These are phyloP conservation scores for Acanthamoeba castellanii DNA, from an alignment of 208 protist species.

Conservation along the genomic window DNA sequence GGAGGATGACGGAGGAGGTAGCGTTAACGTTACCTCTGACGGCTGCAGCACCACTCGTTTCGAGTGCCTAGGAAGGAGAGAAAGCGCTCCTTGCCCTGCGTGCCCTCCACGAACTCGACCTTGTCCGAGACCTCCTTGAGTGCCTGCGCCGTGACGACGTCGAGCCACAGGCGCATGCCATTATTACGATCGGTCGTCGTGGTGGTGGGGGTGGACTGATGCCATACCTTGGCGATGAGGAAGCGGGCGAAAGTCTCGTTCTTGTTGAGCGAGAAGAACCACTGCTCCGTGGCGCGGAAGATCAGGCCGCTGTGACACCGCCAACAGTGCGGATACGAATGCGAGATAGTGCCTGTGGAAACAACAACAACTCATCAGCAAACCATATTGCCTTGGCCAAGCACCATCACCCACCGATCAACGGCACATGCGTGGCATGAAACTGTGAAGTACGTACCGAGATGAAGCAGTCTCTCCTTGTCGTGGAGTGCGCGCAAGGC, in stretches of 20 bases:
- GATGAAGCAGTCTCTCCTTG: not conserved
- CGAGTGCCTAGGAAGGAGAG: slow-evolving; percentile 16
- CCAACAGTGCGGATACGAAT: slow-evolving; percentile 52
- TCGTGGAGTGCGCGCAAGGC: not conserved
- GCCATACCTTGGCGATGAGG: not conserved
- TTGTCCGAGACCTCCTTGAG: not conserved
- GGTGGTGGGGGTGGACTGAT: not conserved
- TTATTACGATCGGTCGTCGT: not conserved
- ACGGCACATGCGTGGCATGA: not conserved
- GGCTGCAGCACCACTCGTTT: slow-evolving; percentile 14
- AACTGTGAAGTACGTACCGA: not conserved
- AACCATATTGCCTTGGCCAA: not conserved
- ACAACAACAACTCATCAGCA: not conserved
- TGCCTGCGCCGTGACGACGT: not conserved
- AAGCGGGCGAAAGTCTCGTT: slow-evolving; percentile 17
- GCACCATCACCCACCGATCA: not conserved
- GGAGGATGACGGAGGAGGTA: not conserved
- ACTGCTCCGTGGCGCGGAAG: slow-evolving; percentile 41
- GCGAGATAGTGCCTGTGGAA: not conserved
- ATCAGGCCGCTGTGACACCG: slow-evolving; percentile 33
- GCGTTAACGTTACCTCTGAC: not conserved
- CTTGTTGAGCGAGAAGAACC: slow-evolving; percentile 60
- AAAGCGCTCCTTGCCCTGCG: slow-evolving; percentile 15
- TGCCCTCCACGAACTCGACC: slow-evolving; percentile 15
- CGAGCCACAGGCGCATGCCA: not conserved